Base-by-base conservation (phyloP, 805 yeast species). In the Candida manassasensis region DNA sequence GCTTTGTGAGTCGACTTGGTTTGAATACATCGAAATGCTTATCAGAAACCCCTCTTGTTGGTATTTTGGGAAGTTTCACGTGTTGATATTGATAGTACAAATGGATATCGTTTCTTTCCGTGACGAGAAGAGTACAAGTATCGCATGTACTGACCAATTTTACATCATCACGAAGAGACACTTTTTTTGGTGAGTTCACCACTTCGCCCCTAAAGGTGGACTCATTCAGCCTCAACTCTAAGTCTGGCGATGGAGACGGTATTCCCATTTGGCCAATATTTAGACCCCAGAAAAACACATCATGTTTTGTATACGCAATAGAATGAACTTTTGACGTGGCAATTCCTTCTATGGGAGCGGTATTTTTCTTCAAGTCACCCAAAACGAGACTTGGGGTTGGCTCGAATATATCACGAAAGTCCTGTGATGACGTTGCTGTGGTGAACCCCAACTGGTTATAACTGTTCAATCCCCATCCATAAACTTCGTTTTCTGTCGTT, bases 241-340 rank as follows among this genome's bases (percentile, higher is more conserved):
- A 37, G 10, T 42, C 29, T 5, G 43, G 36, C 3, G 32, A 27
- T 10, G 32, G 39, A 5, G 50, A 31, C 10, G 63, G 47, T 33
- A 73, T 62, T 3, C 90, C 90, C 79, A 86, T 76, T 53, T 86
- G 95, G 0, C 96, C 96, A 22, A 77, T 60, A 50, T 86, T 84
- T 24, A 81, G 58, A 2, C 96, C 96, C 95, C 95, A 86, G 25
- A 76, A 55, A 40, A 61, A 73, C 1, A 82, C 43, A 7, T 71
- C 73, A 28, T 61, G 52, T 5, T 60, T 62, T 0, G 79, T 61
- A 41, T 67, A 81, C 0, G 75, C 84, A 13, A 79, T 68, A 3
- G 90, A 77, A 52, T 85, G 94, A 9, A 81, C 67, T 31, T 71
- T 77, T 3, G 95, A 84, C 13, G 83, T 79, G 1, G 79, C 63